phyloP scores from a whole-genome alignment of 768 basidiomycete species.

The Mycena galopus region DNA sequence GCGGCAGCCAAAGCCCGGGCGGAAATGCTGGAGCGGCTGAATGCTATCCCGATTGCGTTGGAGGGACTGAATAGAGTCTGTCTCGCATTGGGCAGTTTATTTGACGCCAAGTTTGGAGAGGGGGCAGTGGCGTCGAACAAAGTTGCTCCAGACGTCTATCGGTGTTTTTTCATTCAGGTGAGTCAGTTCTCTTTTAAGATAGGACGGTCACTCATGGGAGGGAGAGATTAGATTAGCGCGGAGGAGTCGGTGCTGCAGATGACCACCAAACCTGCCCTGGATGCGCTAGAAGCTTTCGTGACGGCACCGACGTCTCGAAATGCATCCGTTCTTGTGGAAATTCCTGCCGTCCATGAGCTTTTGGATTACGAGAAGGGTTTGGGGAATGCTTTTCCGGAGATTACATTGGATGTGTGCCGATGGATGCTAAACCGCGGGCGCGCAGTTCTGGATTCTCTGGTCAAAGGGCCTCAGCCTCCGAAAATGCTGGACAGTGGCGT shows the following conservation, averaged over 20 bases:
- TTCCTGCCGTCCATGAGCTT: conserved; percentile 7
- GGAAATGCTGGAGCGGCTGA: neutral
- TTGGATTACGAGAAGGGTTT: neutral
- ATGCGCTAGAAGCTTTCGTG: neutral
- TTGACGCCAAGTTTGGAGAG: neutral
- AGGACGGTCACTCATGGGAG: neutral
- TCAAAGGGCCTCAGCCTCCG: neutral
- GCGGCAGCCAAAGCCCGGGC: neutral
- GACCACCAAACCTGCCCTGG: neutral
- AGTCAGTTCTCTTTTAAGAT: neutral
- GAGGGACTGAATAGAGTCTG: neutral
- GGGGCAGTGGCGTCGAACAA: neutral
- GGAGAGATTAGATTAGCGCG: neutral
- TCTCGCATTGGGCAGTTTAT: accelerated
- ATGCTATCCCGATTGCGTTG: neutral
- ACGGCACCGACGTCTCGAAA: neutral
- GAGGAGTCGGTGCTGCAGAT: conserved; percentile 13
- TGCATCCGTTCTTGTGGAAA: neutral
- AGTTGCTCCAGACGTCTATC: conserved; percentile 9
- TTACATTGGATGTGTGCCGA: neutral
- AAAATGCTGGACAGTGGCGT: neutral
- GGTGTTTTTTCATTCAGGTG: conserved; percentile 28
- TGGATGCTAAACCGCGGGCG: neutral
- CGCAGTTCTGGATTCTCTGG: neutral
- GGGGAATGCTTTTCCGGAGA: neutral